Base-by-base conservation (phyloP, 176 grass and related monocot species). In the Panicum miliaceum region DNA sequence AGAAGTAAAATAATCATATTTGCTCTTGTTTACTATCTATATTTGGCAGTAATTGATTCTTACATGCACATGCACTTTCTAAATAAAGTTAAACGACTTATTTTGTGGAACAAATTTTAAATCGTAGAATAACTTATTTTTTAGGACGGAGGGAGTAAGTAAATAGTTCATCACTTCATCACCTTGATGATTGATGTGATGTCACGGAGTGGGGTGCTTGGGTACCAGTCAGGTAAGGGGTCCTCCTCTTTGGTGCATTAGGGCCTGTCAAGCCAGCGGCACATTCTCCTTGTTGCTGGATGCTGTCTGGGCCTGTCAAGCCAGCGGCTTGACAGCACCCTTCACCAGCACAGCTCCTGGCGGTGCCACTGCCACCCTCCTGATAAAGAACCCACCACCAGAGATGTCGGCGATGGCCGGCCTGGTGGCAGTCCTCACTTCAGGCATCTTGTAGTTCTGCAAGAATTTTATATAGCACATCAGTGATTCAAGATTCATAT, bases 221-320 rank as follows among this genome's bases (percentile, higher is more conserved):
- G 90, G 78, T 92, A 95, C 93, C 93, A 95, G 27, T 92, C 88
- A 0, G 90, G 90, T 4, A 95, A 81, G 42, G 82, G 85, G 79
- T 95, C 82, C 69, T 94, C 82, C 85, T 80, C 79, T 86, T 84
- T 19, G 80, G 80, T 64, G 75, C 38, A 51, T 88, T 90, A 20
- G n/a, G 58, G 52, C 64, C 25, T 37, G 60, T 25, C 86, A n/a
- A 64, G 81, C 65, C 64, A 57, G 78, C 6, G 56, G 66, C 27
- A 87, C 56, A 51, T 88, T 90, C 70, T 78, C 88, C 85, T 91
- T 94, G 68, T 83, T 90, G 56, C 45, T 81, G 3, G 59, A 68
- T 0, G 68, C 37, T 53, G 64, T 20, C 7, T n/a, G n/a, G 58
- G 52, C 64, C 25, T 37, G 60, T 25, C 86, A n/a, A 64, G 81